Conservation (phyloP, 179 eudicot species). For the Beta lomatogona region DNA sequence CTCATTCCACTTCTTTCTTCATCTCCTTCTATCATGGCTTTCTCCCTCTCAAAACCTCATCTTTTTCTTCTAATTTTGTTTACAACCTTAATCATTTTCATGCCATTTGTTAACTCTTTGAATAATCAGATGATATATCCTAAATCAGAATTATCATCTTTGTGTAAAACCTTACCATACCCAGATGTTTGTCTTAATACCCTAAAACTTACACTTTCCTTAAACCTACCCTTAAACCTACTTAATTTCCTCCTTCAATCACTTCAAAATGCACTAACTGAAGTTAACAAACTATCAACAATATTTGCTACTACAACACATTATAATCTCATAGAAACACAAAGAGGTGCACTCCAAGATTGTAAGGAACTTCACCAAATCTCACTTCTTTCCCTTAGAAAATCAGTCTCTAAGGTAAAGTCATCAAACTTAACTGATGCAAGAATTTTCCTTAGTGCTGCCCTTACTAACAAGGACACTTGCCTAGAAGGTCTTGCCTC, state of each 20-base stretch:
- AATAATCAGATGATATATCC: slow-evolving; percentile 10
- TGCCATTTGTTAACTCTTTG: slow-evolving; percentile 13
- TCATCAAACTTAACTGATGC: slow-evolving; percentile 47
- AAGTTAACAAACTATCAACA: slow-evolving; percentile 48
- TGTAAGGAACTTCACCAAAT: slow-evolving; percentile 80
- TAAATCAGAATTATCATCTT: slow-evolving; percentile 35
- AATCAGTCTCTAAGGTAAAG: slow-evolving; percentile 42
- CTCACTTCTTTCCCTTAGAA: slow-evolving; percentile 44
- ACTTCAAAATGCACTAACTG: slow-evolving; percentile 57
- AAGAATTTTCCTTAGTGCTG: slow-evolving; percentile 61
- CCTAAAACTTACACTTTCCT: slow-evolving; percentile 53
- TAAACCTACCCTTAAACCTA: slow-evolving; percentile 49
- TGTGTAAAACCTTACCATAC: slow-evolving; percentile 71
- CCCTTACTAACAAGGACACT: slow-evolving; percentile 76
- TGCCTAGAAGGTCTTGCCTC: slow-evolving; percentile 76
- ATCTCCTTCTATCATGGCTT: slow-evolving; percentile 29
- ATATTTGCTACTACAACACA: slow-evolving; percentile 35
- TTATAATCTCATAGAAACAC: slow-evolving; percentile 45
- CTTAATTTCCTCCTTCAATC: slow-evolving; percentile 49
- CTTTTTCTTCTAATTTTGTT: slow-evolving; percentile 23
- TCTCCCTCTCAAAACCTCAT: slow-evolving; percentile 18
- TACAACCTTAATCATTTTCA: background rate
- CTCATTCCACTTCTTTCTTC: background rate
- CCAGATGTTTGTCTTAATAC: slow-evolving; percentile 61
- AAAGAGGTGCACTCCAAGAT: slow-evolving; percentile 70